Conservation (phyloP, 176 grass and related monocot genomes). For the Rhipidocladum racemiflorum region DNA sequence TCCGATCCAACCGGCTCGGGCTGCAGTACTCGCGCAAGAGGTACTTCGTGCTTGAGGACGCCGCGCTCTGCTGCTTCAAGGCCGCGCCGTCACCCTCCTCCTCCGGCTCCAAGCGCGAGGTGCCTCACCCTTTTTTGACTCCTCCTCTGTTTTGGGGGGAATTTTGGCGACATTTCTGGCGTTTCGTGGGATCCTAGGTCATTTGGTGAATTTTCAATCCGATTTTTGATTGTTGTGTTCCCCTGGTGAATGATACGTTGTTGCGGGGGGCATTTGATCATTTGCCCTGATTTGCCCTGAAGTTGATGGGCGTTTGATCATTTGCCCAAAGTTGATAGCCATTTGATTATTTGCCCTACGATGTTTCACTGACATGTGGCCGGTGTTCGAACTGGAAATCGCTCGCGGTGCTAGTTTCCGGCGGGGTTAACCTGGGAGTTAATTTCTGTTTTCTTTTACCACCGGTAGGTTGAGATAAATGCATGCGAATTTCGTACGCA, state of each 20-base stretch:
- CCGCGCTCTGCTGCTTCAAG: conserved; percentile 78
- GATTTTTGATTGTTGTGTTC: neutral
- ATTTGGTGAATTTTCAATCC: neutral
- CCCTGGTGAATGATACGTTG: neutral
- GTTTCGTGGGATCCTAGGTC: conserved; percentile 2
- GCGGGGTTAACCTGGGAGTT: neutral
- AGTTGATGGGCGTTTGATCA: too few species aligned
- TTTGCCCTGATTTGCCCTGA: too few species aligned
- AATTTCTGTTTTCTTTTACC: neutral
- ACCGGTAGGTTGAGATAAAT: conserved; percentile 20
- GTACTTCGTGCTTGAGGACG: conserved; percentile 89
- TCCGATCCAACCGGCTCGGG: conserved; percentile 81
- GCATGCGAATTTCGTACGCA: neutral
- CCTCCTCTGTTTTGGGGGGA: neutral
- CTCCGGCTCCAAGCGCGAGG: conserved; percentile 59
- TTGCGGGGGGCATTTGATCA: too few species aligned
- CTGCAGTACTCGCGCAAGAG: conserved; percentile 84
- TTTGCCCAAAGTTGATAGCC: too few species aligned
- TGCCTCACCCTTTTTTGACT: neutral
- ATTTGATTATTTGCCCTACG: too few species aligned
- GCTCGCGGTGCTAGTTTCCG: neutral
- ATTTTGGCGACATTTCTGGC: neutral
- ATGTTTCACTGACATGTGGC: too few species aligned
- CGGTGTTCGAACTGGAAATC: conserved; percentile 12
- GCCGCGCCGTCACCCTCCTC: conserved; percentile 40